These are phyloP conservation scores for Turritis glabra DNA, from an alignment of 345 rosid species.

Conservation along the genomic window DNA sequence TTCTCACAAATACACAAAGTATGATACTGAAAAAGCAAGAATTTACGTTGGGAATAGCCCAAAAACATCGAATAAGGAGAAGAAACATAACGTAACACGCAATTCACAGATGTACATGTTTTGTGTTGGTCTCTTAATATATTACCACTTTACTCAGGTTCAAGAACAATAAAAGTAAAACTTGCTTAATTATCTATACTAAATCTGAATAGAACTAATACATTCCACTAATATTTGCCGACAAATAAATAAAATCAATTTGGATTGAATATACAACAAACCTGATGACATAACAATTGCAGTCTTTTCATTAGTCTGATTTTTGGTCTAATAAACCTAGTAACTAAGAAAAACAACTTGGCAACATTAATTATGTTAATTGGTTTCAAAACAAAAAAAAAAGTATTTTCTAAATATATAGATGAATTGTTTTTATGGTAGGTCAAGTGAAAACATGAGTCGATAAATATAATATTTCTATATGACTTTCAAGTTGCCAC, in stretches of 20 bases:
- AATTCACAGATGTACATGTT: constrained; percentile 56
- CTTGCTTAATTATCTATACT: background rate
- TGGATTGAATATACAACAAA: too few species aligned
- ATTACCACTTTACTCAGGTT: constrained; percentile 24
- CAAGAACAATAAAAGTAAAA: constrained; percentile 16
- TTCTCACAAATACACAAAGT: background rate
- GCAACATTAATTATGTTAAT: too few species aligned
- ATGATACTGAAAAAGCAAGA: constrained; percentile 20
- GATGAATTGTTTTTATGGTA: background rate
- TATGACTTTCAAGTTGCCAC: background rate
- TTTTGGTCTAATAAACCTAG: background rate
- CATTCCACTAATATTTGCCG: too few species aligned
- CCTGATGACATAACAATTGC: too few species aligned
- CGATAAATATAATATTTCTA: background rate
- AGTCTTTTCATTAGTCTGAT: background rate
- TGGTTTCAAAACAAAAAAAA: too few species aligned
- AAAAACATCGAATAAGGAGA: constrained; percentile 32
- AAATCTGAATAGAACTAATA: too few species aligned
- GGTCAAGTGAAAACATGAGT: background rate
- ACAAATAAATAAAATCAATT: too few species aligned
- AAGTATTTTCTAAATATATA: too few species aligned
- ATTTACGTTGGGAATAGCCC: constrained; percentile 20
- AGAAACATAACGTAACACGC: constrained; percentile 46
- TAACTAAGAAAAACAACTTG: background rate
- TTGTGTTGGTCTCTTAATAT: constrained; percentile 70